Base-by-base conservation (phyloP, 2,329 filamentous ascomycete genomes). In the Penicillium crustosum region DNA sequence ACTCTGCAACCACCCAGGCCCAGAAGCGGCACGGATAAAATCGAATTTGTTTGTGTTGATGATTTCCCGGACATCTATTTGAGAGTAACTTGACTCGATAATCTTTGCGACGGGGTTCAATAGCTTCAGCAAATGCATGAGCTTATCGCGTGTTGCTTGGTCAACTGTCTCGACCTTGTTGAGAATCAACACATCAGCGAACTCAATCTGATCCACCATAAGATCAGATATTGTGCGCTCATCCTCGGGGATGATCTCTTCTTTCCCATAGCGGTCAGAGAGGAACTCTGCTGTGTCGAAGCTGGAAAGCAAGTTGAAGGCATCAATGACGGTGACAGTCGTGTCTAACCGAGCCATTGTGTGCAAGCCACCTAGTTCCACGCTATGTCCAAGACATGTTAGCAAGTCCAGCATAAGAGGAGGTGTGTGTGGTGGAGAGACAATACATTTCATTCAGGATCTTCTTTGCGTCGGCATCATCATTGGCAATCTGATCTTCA, bases 181-280 rank as follows among this genome's bases (percentile, higher is more conserved):
- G 21, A 90, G 74, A 4, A 90, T 80, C 15, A 91, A 81, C 7
- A 90, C 87, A 62, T 91, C 87, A 0, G 88, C 87, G 64, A 91
- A 91, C 72, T 91, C 89, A 58, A 91, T 89, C 66, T 91, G 88
- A 64, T 91, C 88, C 0, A 89, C 87, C 81, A 90, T 89, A 0
- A 91, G 79, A 63, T 91, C 88, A 0, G 87, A 89, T 2, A 91
- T 88, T 0, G 87, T 90, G 0, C 88, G 78, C 63, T 91, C 87
- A 59, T 91, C 89, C 62, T 91, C 88, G 0, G 83, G 70, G 6
- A 83, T 78, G 2, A 87, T 83, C 29, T 88, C 85, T 6, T 86
- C 80, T 13, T 79, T 71, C 2, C 80, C 79, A 55, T 83, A 85
- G 2, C 88, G 81, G 23, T 85, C 82, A 0, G 86, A 87, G 0